Evolutionary conservation across 2,329 filamentous ascomycete genomes (phyloP).

Genomic region (Phoma sp.): DNA sequence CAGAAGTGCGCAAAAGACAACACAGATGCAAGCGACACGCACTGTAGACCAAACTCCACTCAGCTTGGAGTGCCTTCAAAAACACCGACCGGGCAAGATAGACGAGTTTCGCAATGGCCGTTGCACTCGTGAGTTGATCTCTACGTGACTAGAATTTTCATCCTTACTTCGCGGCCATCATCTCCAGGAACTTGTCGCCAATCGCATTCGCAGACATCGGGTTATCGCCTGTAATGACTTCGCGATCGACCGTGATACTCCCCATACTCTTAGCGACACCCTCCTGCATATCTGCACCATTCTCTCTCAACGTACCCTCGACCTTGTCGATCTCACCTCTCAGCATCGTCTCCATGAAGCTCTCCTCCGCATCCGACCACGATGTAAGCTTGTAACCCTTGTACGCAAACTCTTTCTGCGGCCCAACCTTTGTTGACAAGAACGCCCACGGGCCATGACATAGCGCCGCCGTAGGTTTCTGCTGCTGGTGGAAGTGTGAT

Average conservation of each 20-base stretch:
- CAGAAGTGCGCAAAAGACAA: no score
- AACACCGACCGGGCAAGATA: no score
- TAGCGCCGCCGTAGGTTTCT: conserved; percentile 55
- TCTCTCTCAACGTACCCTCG: conserved; percentile 47
- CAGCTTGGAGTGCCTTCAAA: no score
- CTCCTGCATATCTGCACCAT: conserved; percentile 55
- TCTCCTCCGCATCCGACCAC: conserved; percentile 56
- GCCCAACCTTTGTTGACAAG: conserved; percentile 50
- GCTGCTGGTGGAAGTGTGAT: conserved; percentile 48
- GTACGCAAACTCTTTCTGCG: conserved; percentile 50
- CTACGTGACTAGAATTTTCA: not conserved
- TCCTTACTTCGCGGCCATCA: conserved; percentile 26
- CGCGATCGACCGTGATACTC: conserved; percentile 52
- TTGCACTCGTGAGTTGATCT: no score
- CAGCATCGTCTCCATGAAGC: conserved; percentile 53
- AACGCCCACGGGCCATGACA: conserved; percentile 57
- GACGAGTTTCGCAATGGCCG: no score
- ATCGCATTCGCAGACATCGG: conserved; percentile 43
- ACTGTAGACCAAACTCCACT: no score
- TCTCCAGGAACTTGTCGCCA: conserved; percentile 43
- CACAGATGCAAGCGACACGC: no score
- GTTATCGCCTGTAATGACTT: conserved; percentile 46
- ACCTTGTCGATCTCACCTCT: conserved; percentile 54
- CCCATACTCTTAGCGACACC: conserved; percentile 50
- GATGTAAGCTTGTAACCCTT: conserved; percentile 55